phyloP scores from a whole-genome alignment of 2,329 filamentous ascomycete species.

The Akanthomyces lecanii region DNA sequence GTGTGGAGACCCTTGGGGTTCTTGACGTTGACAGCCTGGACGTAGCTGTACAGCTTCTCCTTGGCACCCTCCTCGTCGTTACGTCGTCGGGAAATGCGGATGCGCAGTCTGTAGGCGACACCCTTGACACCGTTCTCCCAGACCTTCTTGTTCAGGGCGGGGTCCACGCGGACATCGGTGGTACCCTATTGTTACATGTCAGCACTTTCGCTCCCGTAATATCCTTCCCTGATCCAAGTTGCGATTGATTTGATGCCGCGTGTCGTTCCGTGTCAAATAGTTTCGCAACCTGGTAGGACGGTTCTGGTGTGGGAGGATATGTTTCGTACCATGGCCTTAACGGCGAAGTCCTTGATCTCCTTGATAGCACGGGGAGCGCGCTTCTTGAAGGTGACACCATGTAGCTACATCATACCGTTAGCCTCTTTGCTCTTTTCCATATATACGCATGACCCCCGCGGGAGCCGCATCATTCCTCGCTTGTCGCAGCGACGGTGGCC shows the following conservation, averaged over 20 bases:
- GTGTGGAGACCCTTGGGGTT: conserved; percentile 97
- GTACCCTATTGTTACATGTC: conserved; percentile 64
- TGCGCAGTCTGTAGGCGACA: conserved; percentile 91
- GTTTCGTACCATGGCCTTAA: conserved; percentile 85
- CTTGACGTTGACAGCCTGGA: conserved; percentile 99
- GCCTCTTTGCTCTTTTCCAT: not conserved
- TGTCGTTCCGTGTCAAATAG: not conserved
- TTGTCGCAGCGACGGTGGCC: not conserved
- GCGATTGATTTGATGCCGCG: not conserved
- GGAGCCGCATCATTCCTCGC: not conserved
- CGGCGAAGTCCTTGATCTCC: conserved; percentile 96
- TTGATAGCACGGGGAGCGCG: conserved; percentile 97
- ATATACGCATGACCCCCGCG: not conserved
- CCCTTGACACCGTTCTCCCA: conserved; percentile 99
- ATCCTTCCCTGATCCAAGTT: not conserved
- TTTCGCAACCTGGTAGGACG: conserved; percentile 9
- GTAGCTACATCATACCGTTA: conserved; percentile 58
- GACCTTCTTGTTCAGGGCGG: conserved; percentile 99
- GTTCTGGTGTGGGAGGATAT: not conserved
- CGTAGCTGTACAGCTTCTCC: conserved; percentile 99
- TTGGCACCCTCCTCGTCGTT: conserved; percentile 99
- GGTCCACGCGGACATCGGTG: conserved; percentile 94
- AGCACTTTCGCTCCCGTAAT: not conserved
- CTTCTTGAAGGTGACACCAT: conserved; percentile 99
- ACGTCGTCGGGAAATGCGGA: conserved; percentile 98